These are phyloP conservation scores for Macadamia integrifolia DNA, from an alignment of 164 flowering plant genomes.

Conservation along the genomic window DNA sequence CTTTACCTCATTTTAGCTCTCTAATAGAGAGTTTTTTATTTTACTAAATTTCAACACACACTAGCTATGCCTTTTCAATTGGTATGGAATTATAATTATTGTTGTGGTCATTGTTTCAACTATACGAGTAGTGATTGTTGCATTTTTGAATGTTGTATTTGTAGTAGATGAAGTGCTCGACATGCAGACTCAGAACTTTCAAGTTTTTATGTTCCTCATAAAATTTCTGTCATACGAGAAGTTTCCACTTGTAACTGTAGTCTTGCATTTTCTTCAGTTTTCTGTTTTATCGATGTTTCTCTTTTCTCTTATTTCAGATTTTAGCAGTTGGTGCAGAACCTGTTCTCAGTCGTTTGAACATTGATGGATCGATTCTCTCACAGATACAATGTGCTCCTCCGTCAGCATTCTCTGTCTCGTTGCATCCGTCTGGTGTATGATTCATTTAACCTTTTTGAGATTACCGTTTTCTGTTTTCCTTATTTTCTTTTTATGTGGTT, in stretches of 20 bases:
- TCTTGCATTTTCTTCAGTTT: not conserved
- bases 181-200: not conserved
- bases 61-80: not conserved
- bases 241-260: not conserved
- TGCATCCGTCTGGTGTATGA: constrained; percentile 86
- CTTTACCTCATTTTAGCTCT: too few species aligned
- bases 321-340: constrained; percentile 89
- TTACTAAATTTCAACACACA: too few species aligned
- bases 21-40: too few species aligned
- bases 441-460: constrained; percentile 3
- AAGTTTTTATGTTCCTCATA: not conserved
- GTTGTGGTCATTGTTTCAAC: not conserved
- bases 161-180: not conserved
- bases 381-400: constrained; percentile 86
- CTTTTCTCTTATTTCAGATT: constrained; percentile 43
- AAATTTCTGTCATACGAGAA: too few species aligned
- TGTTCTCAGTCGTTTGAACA: constrained; percentile 59
- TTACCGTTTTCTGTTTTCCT: not conserved
- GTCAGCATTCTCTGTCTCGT: constrained; percentile 78
- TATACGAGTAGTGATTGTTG: not conserved
- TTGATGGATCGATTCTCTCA: constrained; percentile 73
- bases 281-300: not conserved
- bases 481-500: not conserved
- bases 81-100: too few species aligned
- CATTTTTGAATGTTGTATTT: not conserved